Conservation (phyloP, 176 grass and related monocot species). For the maize (Zea mays) region DNA sequence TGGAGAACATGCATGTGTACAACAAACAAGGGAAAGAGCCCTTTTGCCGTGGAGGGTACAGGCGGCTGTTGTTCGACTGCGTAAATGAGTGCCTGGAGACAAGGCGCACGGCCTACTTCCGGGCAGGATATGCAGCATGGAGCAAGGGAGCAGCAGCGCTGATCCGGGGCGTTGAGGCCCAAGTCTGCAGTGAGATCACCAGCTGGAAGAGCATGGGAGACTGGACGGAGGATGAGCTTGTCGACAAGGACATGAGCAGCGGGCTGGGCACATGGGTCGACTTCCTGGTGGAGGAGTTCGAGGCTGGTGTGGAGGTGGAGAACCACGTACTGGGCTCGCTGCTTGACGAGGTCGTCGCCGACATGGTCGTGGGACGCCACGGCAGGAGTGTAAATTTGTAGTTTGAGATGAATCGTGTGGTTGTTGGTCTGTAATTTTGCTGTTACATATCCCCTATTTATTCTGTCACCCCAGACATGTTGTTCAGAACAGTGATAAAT, state of each 20-base stretch:
- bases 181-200: constrained; percentile 56
- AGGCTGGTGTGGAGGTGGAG: constrained; percentile 59
- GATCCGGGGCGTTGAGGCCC: constrained; percentile 35
- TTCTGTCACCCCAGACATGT: constrained; percentile 30
- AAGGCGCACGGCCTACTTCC: constrained; percentile 54
- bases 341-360: constrained; percentile 69
- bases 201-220: constrained; percentile 68
- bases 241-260: constrained; percentile 79
- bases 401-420: constrained; percentile 10
- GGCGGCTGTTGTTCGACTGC: constrained; percentile 58
- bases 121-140: constrained; percentile 75
- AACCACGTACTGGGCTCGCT: constrained; percentile 57
- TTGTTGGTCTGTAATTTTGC: constrained; percentile 34
- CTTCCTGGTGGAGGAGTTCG: constrained; percentile 58
- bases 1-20: constrained; percentile 44
- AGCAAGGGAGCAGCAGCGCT: constrained; percentile 53
- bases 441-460: constrained; percentile 40
- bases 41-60: constrained; percentile 31
- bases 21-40: constrained; percentile 32
- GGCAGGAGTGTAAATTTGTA: constrained; percentile 39
- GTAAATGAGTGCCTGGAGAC: constrained; percentile 66
- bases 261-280: constrained; percentile 70
- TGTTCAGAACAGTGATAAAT: constrained; percentile 34
- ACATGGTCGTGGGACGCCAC: constrained; percentile 38
- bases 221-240: constrained; percentile 66